Base-by-base conservation (phyloP, 2,329 filamentous ascomycete species). In the Arthrocladium fulminans region DNA sequence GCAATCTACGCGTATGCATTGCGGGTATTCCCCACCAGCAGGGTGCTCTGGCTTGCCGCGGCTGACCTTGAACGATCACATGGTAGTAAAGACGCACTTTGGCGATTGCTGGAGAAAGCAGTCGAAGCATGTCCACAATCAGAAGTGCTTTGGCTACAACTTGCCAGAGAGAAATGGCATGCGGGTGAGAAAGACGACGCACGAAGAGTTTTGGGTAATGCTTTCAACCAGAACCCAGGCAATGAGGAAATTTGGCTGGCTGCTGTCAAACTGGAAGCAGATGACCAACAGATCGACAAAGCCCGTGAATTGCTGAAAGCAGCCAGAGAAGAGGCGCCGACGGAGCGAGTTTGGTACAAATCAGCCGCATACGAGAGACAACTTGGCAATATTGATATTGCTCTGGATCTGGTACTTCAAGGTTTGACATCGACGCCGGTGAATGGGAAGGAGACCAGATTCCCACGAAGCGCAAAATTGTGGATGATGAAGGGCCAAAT, bases 401-500 rank as follows among this genome's bases (percentile, higher is more conserved):
- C 92, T 0, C 75, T 98, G 12, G 86, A 94, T 60, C 80, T 98
- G 9, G 86, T 86, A 37, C 87, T 89, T 51, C 84, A 94, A 63
- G 92, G 84, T 1, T 51, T 60, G 5, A 54, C 53, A 5, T 56
- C 53, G 8, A 53, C 51, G 9, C 49, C 55, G 19, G 48, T 59
- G 20, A 50, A 56, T 41, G 55, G 55, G 37, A 54, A 54, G 41
- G 72, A 98, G 29, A 83, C 89, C 56, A 76, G 87, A 8, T 98
- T 94, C 70, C 90, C 92, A 1, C 79, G 81, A 38, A 80, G 84
- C 10, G 77, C 87, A 45, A 97, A 97, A 68, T 75, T 98, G 20
- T 96, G 90, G 84, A 96, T 97, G 86, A 86, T 95, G 73, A 98
- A 98, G 69, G 92, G 94, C 0, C 92, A 98, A 63, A 92, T 97